Conservation (phyloP, 345 rosid species). For the Boechera retrofracta region DNA sequence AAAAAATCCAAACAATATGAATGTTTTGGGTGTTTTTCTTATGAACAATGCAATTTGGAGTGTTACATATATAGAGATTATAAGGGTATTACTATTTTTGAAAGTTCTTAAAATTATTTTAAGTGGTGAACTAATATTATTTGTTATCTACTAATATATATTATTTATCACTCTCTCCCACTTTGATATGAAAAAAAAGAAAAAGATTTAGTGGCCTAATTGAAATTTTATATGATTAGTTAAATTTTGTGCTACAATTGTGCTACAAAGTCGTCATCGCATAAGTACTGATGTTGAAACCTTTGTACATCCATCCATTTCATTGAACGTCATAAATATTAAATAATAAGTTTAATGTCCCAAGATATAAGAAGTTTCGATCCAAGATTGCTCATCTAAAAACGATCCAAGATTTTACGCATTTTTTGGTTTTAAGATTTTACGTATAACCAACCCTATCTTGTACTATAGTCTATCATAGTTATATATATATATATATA, state of each 20-base stretch:
- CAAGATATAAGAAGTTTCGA: neutral
- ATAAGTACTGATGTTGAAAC: slow-evolving; percentile 43
- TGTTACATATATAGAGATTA: slow-evolving; percentile 39
- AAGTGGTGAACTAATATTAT: slow-evolving; percentile 29
- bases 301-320: slow-evolving; percentile 40
- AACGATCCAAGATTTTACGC: neutral
- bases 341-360: neutral
- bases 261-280: slow-evolving; percentile 40
- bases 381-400: neutral
- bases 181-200: slow-evolving; percentile 16
- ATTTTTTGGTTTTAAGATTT: neutral
- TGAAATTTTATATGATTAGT: slow-evolving; percentile 22
- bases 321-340: slow-evolving; percentile 12
- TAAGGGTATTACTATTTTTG: slow-evolving; percentile 3
- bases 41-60: slow-evolving; percentile 35
- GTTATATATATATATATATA: neutral
- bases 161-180: slow-evolving; percentile 35
- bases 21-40: slow-evolving; percentile 23
- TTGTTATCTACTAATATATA: slow-evolving; percentile 23
- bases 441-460: neutral
- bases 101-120: slow-evolving; percentile 30
- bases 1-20: neutral
- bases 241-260: slow-evolving; percentile 27
- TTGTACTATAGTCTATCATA: neutral
- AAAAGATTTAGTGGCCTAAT: slow-evolving; percentile 33